phyloP scores from a whole-genome alignment of 2,329 filamentous ascomycete species.

The Chaetomiaceae sp. region DNA sequence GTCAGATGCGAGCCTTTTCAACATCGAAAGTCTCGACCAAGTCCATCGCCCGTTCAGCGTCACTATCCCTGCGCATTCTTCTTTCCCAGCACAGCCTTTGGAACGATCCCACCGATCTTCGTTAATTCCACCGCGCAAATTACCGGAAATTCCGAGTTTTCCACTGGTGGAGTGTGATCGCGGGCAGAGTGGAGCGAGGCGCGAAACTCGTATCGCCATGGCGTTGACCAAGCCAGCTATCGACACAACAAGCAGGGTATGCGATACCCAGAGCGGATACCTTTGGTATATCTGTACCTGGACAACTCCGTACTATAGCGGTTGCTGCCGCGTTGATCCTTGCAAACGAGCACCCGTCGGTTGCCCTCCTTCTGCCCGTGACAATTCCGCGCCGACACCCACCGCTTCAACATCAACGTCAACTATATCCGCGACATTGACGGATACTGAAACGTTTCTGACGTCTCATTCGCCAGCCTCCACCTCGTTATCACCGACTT shows the following conservation, averaged over 20 bases:
- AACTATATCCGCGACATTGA: not conserved
- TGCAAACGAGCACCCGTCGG: constrained; percentile 31
- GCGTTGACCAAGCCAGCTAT: not conserved
- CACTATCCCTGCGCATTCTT: not conserved
- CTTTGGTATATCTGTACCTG: constrained; percentile 16
- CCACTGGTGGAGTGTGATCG: constrained; percentile 9
- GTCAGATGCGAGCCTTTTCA: too few species aligned
- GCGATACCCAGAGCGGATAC: constrained; percentile 15
- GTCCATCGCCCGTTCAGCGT: not conserved
- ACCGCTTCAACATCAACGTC: not conserved
- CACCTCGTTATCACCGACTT: not conserved
- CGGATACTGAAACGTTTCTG: not conserved
- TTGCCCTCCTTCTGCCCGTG: constrained; percentile 29
- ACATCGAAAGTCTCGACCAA: too few species aligned
- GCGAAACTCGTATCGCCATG: constrained; percentile 4
- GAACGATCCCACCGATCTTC: constrained; percentile 1
- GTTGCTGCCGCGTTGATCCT: constrained; percentile 45
- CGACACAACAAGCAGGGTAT: constrained; percentile 8
- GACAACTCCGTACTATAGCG: constrained; percentile 30
- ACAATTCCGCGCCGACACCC: not conserved
- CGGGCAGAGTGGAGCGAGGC: constrained; percentile 6
- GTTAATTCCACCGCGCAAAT: constrained; percentile 7
- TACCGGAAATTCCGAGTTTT: constrained; percentile 8
- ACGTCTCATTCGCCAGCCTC: not conserved
- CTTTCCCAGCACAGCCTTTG: not conserved